Percentiles rank a stretch among this genome's conserved stretches.
Conservation (phyloP, 331 rosid species). For the Rhamnella rubrinervis region DNA sequence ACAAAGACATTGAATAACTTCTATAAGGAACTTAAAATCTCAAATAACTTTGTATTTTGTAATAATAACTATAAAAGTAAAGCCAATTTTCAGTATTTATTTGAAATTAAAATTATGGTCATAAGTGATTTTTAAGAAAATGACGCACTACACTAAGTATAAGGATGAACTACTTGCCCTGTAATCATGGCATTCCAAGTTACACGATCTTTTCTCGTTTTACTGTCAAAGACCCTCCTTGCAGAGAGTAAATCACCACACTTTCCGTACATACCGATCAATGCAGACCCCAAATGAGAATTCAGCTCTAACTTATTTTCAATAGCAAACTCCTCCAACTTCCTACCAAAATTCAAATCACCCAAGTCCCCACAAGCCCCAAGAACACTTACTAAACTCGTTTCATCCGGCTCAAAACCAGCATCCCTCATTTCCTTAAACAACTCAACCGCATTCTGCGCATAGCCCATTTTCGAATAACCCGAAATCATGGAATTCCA, state of each 20-base stretch:
- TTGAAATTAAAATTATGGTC: background rate
- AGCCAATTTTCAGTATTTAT: background rate
- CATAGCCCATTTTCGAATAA: conserved; percentile 56
- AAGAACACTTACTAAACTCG: conserved; percentile 67
- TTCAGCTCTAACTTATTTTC: conserved; percentile 40
- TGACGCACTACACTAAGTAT: background rate
- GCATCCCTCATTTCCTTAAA: conserved; percentile 52
- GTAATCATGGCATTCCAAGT: conserved; percentile 64
- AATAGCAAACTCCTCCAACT: conserved; percentile 64
- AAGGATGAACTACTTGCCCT: conserved; percentile 38
- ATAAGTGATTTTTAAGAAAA: background rate
- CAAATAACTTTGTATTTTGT: too few species aligned
- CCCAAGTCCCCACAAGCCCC: conserved; percentile 79
- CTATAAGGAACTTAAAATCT: too few species aligned
- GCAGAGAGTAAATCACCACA: conserved; percentile 68
- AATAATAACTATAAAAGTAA: too few species aligned
- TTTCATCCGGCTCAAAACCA: conserved; percentile 65
- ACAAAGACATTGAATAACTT: too few species aligned
- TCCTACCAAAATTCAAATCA: conserved; percentile 57
- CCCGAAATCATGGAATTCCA: conserved; percentile 85
- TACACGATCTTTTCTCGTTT: conserved; percentile 38
- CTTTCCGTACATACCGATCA: conserved; percentile 67
- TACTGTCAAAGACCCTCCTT: conserved; percentile 45
- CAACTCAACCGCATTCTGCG: conserved; percentile 53
- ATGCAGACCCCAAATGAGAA: conserved; percentile 51